Percentiles rank a stretch among this genome's conserved stretches.
phyloP scores from a whole-genome alignment of 768 basidiomycete genomes.

The Lactifluus pinguis region DNA sequence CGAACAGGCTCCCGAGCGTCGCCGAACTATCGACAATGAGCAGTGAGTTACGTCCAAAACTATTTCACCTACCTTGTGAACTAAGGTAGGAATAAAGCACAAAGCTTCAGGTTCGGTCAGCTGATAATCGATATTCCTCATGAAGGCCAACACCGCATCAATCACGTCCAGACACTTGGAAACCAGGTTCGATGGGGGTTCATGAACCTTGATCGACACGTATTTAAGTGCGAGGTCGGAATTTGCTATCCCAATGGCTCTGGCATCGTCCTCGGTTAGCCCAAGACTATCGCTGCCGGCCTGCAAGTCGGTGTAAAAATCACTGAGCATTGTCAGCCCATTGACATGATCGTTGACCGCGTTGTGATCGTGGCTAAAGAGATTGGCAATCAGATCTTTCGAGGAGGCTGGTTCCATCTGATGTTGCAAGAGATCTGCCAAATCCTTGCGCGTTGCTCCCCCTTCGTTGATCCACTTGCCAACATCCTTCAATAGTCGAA shows the following conservation, averaged over 20 bases:
- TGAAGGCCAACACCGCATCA: constrained; percentile 66
- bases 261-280: constrained; percentile 38
- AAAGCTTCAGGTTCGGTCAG: constrained; percentile 79
- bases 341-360: constrained; percentile 86
- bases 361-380: constrained; percentile 95
- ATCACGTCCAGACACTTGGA: constrained; percentile 85
- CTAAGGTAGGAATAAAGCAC: constrained; percentile 82
- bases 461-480: constrained; percentile 81
- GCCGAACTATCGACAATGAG: constrained; percentile 55
- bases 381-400: constrained; percentile 59
- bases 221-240: constrained; percentile 92
- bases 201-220: constrained; percentile 79
- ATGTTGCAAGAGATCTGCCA: constrained; percentile 73
- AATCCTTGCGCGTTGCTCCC: constrained; percentile 75
- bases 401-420: constrained; percentile 88
- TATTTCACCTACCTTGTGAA: constrained; percentile 68
- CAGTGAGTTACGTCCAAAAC: background rate
- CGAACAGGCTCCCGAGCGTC: constrained; percentile 83
- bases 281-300: constrained; percentile 47
- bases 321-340: constrained; percentile 66
- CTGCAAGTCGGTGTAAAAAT: constrained; percentile 58
- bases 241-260: constrained; percentile 69
- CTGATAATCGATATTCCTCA: constrained; percentile 65
- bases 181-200: constrained; percentile 83
- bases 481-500: constrained; percentile 64